These are phyloP conservation scores for Candida ipomoeae DNA, from an alignment of 805 yeast species.

Conservation along the genomic window DNA sequence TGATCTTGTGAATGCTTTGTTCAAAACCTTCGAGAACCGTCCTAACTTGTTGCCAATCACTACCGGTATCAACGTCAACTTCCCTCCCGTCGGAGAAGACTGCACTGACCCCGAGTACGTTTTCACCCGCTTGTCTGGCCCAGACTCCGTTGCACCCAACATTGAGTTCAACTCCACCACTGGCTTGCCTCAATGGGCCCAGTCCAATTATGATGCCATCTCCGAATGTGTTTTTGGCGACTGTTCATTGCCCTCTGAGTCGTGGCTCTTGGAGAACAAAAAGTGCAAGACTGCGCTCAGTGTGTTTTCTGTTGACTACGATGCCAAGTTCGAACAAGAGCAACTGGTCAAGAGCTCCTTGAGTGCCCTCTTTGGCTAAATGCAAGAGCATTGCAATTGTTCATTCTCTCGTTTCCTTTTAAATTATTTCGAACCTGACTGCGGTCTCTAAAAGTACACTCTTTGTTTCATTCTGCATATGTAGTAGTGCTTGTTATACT, in stretches of 20 bases:
- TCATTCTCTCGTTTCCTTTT: not conserved
- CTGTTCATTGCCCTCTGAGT: constrained; percentile 22
- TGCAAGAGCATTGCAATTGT: not conserved
- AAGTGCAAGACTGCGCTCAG: constrained; percentile 43
- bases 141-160: constrained; percentile 26
- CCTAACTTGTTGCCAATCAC: constrained; percentile 18
- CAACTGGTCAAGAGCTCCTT: constrained; percentile 15
- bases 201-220: constrained; percentile 26
- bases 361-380: constrained; percentile 10
- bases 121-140: constrained; percentile 46
- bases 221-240: constrained; percentile 32
- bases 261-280: constrained; percentile 22
- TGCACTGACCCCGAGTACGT: constrained; percentile 44
- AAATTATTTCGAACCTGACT: not conserved
- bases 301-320: constrained; percentile 47
- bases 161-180: constrained; percentile 39
- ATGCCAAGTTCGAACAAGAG: constrained; percentile 27
- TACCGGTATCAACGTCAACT: constrained; percentile 25
- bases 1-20: constrained; percentile 19
- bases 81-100: constrained; percentile 20
- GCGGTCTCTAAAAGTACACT: not conserved
- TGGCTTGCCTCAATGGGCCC: constrained; percentile 21
- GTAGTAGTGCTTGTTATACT: not conserved
- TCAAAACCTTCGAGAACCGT: constrained; percentile 15
- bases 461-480: not conserved